Base-by-base conservation (phyloP, 2,329 filamentous ascomycete genomes). In the Colletotrichum navitas region DNA sequence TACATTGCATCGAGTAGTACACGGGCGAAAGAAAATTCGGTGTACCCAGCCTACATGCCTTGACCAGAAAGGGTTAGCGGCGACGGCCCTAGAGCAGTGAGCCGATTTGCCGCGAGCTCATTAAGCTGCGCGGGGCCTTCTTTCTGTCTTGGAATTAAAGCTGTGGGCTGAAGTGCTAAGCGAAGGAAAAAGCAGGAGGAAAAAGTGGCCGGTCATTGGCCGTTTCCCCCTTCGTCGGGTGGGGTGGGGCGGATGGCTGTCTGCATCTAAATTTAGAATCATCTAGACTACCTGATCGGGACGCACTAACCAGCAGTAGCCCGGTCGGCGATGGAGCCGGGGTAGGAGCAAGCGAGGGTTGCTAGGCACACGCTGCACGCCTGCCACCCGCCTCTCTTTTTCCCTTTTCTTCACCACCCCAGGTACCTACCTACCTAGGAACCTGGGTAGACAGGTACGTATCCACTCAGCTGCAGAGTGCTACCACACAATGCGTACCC, bases 51-150 rank as follows among this genome's bases (percentile, higher is more conserved):
- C 41, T 43, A 6, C 39, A 3, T 45, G 12, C 41, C 18, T 2
- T 26, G 36, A 16, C 62, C 45, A 32, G 59, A 54, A 32, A 24
- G 11, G 63, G 62, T 66, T 49, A 45, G 32, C 47, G 29, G 34
- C 24, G 51, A n/a, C 39, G 41, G 18, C 43, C 5, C 14, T 21
- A 5, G 14, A 43, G 41, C 16, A 21, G 29, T 29, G 26, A 71
- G 68, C 65, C 68, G 59, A 71, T 59, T 71, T 71, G 59, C 65
- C 68, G 68, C 68, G 56, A 71, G 56, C n/a, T 21, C 47, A 52
- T 18, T 24, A 32, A 59, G 32, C 29, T 52, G 24, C 52, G 24
- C 60, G 5, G 66, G 36, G 43, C 24, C 67, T 68, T 68, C 54
- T 55, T 49, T 55, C 52, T 58, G 24, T 34, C 45, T 64, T 68